Evolutionary conservation across 1,284 basidiomycete genomes (phyloP), one percentile per base, ranked within the genome.

Genomic region (Leccinum subfulvum): DNA sequence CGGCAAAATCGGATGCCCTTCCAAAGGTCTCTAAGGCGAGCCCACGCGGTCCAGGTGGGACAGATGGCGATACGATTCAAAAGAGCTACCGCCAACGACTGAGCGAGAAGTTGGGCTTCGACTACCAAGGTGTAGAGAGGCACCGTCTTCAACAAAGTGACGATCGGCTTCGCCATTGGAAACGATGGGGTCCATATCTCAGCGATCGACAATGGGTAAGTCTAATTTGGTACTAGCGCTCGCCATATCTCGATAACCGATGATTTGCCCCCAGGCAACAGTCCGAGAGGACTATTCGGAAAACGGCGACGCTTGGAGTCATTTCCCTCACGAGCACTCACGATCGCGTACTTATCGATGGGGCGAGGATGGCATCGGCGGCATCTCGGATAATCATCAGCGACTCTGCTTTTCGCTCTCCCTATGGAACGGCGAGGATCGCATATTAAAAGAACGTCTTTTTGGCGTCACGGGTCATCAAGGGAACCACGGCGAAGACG

Each of bases 401-500:
- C 88, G 94, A 57, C 82, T 99, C 44, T 97, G 95, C 77, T 90
- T 98, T 74, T 87, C 86, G 33, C 81, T 99, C 23, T 93, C 91
- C 3, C 82, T 99, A 30, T 99, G 97, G 97, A 99, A 99, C 77
- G 95, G 88, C 61, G 80, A 93, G 73, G 97, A 99, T 77, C 86
- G 88, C 52, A 98, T 98, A 74, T 84, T 99, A 68, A 99, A 99
- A 77, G 97, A 99, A 77, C 89, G 97, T 58, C 81, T 98, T 64
- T 99, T 96, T 73, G 90, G 97, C 67, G 89, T 97, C 59, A 97
- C 96, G 54, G 95, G 95, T 21, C 93, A 95, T 75, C 91, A 99
- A 79, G 94, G 96, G 51, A 99, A 99, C 76, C 97, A 99, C 78
- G 97, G 97, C 67, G 97, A 99, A 78, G 97, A 99, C 75, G 94